Base-by-base conservation (phyloP, 139 green algal genomes). In the Pseudopediastrum boryanum region DNA sequence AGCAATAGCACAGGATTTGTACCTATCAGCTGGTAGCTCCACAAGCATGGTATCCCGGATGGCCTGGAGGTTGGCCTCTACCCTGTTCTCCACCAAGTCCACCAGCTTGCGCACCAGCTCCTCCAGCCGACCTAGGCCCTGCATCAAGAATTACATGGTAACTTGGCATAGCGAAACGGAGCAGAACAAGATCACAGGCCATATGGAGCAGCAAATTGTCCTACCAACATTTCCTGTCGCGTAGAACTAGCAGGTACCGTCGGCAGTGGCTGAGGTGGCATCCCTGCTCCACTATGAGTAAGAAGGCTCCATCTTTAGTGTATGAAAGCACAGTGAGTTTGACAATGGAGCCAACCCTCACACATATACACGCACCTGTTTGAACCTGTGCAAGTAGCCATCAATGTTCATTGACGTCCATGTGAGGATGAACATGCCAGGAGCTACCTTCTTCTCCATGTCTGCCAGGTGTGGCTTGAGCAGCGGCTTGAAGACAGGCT, bases 331-430 rank as follows among this genome's bases (percentile, higher is more conserved):
- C n/a, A n/a, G n/a, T n/a, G n/a, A n/a, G n/a, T n/a, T n/a, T n/a
- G n/a, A n/a, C n/a, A n/a, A n/a, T n/a, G n/a, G n/a, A n/a, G n/a
- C n/a, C n/a, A n/a, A n/a, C n/a, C n/a, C n/a, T n/a, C n/a, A n/a
- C n/a, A n/a, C n/a, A n/a, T n/a, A n/a, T 16, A 1, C 16, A 16
- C 82, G 2, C 79, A 85, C 86, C 86, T 95, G 86, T 70, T 96
- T 89, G 71, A 96, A 91, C 39, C 88, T 76, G 78, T 98, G 90
- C 77, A 98, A 83, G 86, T 95, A 98, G 73, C 93, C 93, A 66
- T 98, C 94, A 56, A 98, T 95, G 87, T 97, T 97, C 86, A 97
- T 93, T 66, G 82, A 92, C 4, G 91, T 94, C 94, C 94, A 98
- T 25, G 87, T 94, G 5, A 98, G 84, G 36, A 93, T 82, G 44